These are phyloP conservation scores for Citrus reticulata DNA, from an alignment of 345 rosid species.

Conservation along the genomic window DNA sequence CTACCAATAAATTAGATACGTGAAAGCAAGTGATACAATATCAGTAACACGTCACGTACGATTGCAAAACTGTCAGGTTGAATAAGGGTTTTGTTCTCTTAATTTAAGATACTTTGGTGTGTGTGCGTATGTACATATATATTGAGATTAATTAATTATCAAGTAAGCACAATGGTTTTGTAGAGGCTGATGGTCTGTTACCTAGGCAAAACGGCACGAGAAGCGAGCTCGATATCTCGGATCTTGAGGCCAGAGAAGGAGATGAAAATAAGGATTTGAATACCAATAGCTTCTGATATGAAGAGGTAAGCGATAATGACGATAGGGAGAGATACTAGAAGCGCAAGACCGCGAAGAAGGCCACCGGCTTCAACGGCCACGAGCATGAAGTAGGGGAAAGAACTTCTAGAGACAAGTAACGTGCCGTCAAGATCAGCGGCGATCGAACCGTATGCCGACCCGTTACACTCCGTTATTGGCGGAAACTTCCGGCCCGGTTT, in stretches of 20 bases:
- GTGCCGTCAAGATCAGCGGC: constrained; percentile 98
- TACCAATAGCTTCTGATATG: constrained; percentile 80
- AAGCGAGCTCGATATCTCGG: constrained; percentile 83
- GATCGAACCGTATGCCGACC: constrained; percentile 48
- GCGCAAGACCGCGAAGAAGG: constrained; percentile 71
- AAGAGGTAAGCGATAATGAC: constrained; percentile 64
- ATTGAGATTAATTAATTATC: too few relatives aligned
- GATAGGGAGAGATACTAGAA: constrained; percentile 70
- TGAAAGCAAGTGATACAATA: too few relatives aligned
- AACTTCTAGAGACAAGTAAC: constrained; percentile 69
- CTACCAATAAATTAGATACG: too few relatives aligned
- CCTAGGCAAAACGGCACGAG: constrained; percentile 92
- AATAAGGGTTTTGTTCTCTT: too few relatives aligned
- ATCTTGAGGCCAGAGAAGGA: constrained; percentile 77
- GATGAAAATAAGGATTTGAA: constrained; percentile 84
- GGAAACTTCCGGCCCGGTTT: constrained; percentile 38
- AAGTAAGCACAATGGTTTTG: too few relatives aligned
- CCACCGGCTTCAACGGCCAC: constrained; percentile 92
- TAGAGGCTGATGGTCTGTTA: neutral
- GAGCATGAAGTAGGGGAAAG: constrained; percentile 91
- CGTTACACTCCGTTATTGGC: constrained; percentile 45
- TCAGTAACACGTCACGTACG: too few relatives aligned
- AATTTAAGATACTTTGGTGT: too few relatives aligned
- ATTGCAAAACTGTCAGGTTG: too few relatives aligned
- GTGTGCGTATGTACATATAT: too few relatives aligned